These are phyloP conservation scores for Trichophyton simii DNA, from an alignment of 2,329 filamentous ascomycete species.

Conservation along the genomic window DNA sequence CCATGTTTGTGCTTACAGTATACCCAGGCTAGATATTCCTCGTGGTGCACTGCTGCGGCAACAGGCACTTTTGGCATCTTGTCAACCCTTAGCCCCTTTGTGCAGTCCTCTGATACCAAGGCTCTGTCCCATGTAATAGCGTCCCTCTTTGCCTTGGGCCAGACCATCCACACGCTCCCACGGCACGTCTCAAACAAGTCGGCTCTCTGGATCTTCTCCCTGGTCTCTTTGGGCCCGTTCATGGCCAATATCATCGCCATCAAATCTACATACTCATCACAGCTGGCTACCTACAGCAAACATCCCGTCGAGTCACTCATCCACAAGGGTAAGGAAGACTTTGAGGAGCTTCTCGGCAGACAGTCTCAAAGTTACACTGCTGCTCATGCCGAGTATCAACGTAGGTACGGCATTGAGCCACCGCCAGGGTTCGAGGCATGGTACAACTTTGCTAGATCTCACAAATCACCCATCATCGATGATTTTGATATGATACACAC, in stretches of 20 bases:
- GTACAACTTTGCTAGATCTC: constrained; percentile 8
- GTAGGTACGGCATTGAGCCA: constrained; percentile 5
- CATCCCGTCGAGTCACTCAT: constrained; percentile 7
- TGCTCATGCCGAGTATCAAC: constrained; percentile 6
- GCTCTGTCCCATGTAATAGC: constrained; percentile 1
- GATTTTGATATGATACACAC: constrained; percentile 8
- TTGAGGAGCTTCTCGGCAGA: constrained; percentile 1
- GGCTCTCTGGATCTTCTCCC: constrained; percentile 5
- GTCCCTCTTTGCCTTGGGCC: constrained; percentile 6
- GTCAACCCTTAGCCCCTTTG: constrained; percentile 6
- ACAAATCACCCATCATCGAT: constrained; percentile 9
- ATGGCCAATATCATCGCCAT: constrained; percentile 4
- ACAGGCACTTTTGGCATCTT: constrained; percentile 7
- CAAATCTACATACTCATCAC: neutral
- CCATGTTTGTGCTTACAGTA: neutral
- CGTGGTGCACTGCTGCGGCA: constrained; percentile 6
- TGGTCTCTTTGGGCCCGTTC: constrained; percentile 4
- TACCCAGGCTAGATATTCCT: neutral
- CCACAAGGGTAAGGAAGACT: neutral
- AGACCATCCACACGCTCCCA: constrained; percentile 6
- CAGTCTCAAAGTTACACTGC: constrained; percentile 6
- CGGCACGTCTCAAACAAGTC: constrained; percentile 2
- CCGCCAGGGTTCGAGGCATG: constrained; percentile 9
- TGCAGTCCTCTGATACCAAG: neutral
- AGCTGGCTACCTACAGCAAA: neutral